Base-by-base conservation (phyloP, 345 rosid genomes). In the Adansonia digitata region DNA sequence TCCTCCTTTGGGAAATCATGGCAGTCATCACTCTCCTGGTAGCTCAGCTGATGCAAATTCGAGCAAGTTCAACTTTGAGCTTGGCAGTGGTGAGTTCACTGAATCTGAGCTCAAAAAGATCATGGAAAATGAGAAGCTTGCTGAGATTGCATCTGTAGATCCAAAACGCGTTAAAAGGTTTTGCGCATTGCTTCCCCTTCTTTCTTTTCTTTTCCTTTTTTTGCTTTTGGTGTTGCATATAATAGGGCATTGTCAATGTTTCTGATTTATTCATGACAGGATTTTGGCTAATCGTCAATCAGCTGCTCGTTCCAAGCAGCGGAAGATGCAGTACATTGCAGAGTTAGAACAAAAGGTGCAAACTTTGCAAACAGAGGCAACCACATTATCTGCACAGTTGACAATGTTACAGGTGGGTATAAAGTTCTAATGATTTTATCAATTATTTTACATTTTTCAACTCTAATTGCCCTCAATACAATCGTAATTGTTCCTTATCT, bases 321-420 rank as follows among this genome's bases (percentile, higher is more conserved):
- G 95, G 77, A 91, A 94, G 82, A 89, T 89, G 73, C 81, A 85
- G 13, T 90, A 94, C 77, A 89, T 89, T 72, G 71, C 83, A 22
- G 97, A 94, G 78, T 83, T 94, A 64, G 98, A 94, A 71, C 88
- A 92, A 74, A 94, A 91, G 81, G 98, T 91, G 72, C 95, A 94
- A 77, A 88, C 92, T 7, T 86, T 93, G 81, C 92, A 90, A 85
- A 86, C 92, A 22, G 97, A 91, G 77, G 91, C 95, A 35, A 90
- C 93, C 57, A 88, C 97, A 9, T 88, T 93, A 56, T 88, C 92
- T 62, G 91, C 98, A 68, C 94, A 91, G 84, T 88, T 91, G 59
- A 88, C 94, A 56, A 79, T 84, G 73, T 90, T 91, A 72, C 97
- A 88, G 90, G 97, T 93, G 39, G 39, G 69, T 34, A 42, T 42